Evolutionary conservation across 169 alveolate genomes (phyloP).

Genomic region (Cryptosporidium ryanae): DNA sequence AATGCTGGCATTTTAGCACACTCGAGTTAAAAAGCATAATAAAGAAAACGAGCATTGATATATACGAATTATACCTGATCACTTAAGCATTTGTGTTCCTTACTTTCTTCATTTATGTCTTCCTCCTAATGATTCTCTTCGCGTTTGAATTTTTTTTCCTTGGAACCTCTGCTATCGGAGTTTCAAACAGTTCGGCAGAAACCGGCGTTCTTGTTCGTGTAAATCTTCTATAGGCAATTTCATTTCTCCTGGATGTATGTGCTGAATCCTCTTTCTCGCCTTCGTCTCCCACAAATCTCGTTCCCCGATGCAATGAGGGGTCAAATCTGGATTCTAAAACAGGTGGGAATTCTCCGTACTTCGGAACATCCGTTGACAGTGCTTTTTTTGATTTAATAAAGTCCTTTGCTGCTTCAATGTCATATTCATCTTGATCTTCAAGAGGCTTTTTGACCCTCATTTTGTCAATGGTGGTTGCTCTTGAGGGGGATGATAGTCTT

Average conservation of each 20-base stretch:
- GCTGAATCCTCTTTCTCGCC: background rate
- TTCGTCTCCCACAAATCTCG: conserved; percentile 1
- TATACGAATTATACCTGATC: background rate
- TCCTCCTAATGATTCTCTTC: background rate
- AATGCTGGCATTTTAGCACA: background rate
- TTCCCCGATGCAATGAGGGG: background rate
- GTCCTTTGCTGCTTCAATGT: background rate
- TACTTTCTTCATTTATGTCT: background rate
- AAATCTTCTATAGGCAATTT: background rate
- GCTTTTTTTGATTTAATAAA: background rate
- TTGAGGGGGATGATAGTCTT: conserved; percentile 38
- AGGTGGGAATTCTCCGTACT: background rate
- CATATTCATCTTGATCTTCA: background rate
- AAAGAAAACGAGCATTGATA: background rate
- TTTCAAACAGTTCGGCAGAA: no score
- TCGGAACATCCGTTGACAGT: background rate
- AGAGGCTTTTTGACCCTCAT: conserved; percentile 6
- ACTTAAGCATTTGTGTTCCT: background rate
- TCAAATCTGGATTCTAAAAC: background rate
- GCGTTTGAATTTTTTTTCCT: background rate
- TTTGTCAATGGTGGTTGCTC: conserved; percentile 17
- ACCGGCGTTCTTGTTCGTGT: background rate
- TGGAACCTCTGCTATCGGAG: background rate
- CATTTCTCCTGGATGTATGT: background rate
- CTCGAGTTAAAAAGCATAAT: background rate